A percentile compares a stretch with the other conserved stretches of the same genome.
These are phyloP conservation scores for Ceratocystiopsis sp. DNA, from an alignment of 2,329 filamentous ascomycete species.

Conservation along the genomic window DNA sequence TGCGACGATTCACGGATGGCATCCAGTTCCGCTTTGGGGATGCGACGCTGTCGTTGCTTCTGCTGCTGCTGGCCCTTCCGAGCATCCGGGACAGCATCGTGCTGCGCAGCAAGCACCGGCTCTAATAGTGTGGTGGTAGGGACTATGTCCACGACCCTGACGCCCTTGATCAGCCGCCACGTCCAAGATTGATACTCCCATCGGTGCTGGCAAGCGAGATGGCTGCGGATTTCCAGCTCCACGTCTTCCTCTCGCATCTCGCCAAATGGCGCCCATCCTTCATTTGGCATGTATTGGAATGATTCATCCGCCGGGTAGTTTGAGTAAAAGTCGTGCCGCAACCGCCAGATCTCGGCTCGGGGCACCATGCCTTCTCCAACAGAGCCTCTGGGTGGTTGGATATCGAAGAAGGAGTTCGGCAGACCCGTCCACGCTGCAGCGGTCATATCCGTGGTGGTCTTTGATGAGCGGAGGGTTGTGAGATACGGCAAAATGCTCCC, in stretches of 20 bases:
- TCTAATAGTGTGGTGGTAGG: neutral
- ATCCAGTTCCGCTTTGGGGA: neutral
- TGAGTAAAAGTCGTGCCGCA: conserved; percentile 3
- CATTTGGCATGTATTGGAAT: neutral
- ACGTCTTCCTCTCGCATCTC: neutral
- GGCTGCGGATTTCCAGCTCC: neutral
- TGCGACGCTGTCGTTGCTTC: neutral
- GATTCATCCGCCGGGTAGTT: neutral
- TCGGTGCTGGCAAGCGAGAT: neutral
- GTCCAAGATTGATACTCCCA: neutral
- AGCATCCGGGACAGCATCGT: neutral
- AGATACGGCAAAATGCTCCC: neutral
- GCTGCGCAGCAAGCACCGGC: no score
- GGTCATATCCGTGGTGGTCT: neutral
- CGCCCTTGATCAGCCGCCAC: neutral
- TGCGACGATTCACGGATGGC: neutral
- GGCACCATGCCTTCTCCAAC: neutral
- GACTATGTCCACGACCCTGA: neutral
- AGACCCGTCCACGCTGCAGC: conserved; percentile 4
- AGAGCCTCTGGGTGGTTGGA: neutral
- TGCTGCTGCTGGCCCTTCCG: no score
- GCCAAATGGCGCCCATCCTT: neutral
- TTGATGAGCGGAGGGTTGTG: neutral
- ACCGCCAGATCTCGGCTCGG: conserved; percentile 5
- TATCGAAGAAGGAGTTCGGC: conserved; percentile 2